phyloP scores from a whole-genome alignment of 1,139 yeast species.

The Suhomyces bokatorum region DNA sequence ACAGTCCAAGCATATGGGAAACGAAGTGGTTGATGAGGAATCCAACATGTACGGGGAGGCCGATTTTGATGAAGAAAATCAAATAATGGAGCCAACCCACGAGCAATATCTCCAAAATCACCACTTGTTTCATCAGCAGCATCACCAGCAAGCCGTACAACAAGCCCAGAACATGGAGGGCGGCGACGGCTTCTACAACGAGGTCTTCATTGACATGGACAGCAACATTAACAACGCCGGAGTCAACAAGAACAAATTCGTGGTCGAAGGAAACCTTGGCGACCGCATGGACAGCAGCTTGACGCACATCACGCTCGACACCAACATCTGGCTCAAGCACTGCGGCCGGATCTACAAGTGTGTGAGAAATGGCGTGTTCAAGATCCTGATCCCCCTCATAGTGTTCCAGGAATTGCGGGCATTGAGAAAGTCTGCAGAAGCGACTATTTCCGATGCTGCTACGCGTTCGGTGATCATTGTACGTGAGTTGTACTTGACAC shows the following conservation, averaged over 20 bases:
- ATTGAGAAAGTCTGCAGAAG: conserved; percentile 71
- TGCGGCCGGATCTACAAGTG: conserved; percentile 76
- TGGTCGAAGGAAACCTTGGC: conserved; percentile 43
- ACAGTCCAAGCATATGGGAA: conserved; percentile 16
- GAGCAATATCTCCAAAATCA: conserved; percentile 16
- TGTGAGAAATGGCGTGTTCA: conserved; percentile 59
- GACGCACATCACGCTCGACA: conserved; percentile 68
- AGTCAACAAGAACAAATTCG: conserved; percentile 4
- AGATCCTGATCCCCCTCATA: conserved; percentile 63
- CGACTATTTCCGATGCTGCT: conserved; percentile 77
- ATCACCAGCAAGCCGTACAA: conserved; percentile 19
- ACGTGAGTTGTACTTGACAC: conserved; percentile 62
- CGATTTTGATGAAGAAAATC: conserved; percentile 20
- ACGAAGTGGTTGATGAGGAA: conserved; percentile 15
- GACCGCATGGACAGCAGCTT: conserved; percentile 54
- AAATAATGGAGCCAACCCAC: conserved; percentile 9
- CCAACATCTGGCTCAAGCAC: conserved; percentile 79
- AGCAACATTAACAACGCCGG: conserved; percentile 3
- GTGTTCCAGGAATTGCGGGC: conserved; percentile 79
- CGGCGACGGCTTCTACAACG: conserved; percentile 28
- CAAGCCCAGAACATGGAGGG: conserved; percentile 12
- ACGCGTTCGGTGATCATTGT: conserved; percentile 75
- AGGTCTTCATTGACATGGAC: conserved; percentile 20
- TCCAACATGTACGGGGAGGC: conserved; percentile 13
- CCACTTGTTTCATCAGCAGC: conserved; percentile 21